A percentile compares a stretch with the other conserved stretches of the same genome.
Evolutionary conservation across 1,284 basidiomycete species (phyloP).

Genomic region (Puccinia triticina): DNA sequence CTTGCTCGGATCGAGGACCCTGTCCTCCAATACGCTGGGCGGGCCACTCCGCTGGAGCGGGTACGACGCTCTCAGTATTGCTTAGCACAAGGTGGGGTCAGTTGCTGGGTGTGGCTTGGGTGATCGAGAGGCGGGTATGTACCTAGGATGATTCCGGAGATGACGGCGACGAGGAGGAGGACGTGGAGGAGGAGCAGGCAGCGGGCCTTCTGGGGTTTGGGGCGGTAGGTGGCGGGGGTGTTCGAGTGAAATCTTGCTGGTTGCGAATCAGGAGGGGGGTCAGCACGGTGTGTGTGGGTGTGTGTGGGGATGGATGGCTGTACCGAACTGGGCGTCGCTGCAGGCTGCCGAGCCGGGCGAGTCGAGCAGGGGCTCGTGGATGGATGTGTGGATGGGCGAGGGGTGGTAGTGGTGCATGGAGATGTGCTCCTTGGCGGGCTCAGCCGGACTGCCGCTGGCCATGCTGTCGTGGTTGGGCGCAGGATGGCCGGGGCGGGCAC

Average conservation of each 20-base stretch:
- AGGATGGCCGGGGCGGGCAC: too few relatives aligned
- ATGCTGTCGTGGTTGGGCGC: background rate
- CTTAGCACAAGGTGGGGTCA: background rate
- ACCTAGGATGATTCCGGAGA: background rate
- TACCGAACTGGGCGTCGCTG: background rate
- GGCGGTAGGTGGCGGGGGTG: background rate
- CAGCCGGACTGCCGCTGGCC: too few relatives aligned
- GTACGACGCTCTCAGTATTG: background rate
- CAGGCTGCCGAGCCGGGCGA: background rate
- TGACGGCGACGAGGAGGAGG: background rate
- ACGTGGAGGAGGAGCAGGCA: background rate
- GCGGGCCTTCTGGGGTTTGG: background rate
- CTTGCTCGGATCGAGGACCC: background rate
- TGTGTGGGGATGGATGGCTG: background rate
- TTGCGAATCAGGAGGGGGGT: slow-evolving; percentile 14
- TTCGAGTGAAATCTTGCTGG: slow-evolving; percentile 25
- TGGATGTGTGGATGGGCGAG: background rate
- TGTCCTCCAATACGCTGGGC: background rate
- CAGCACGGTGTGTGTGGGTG: too few relatives aligned
- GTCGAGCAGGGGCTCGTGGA: background rate
- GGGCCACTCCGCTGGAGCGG: background rate
- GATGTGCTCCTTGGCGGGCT: slow-evolving; percentile 10
- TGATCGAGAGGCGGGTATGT: background rate
- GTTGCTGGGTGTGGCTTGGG: background rate
- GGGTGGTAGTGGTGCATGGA: background rate